A percentile compares a stretch with the other conserved stretches of the same genome.
These are phyloP conservation scores for Apophysomyces ossiformis DNA, from an alignment of 371 early-diverging fungal species.

Conservation along the genomic window DNA sequence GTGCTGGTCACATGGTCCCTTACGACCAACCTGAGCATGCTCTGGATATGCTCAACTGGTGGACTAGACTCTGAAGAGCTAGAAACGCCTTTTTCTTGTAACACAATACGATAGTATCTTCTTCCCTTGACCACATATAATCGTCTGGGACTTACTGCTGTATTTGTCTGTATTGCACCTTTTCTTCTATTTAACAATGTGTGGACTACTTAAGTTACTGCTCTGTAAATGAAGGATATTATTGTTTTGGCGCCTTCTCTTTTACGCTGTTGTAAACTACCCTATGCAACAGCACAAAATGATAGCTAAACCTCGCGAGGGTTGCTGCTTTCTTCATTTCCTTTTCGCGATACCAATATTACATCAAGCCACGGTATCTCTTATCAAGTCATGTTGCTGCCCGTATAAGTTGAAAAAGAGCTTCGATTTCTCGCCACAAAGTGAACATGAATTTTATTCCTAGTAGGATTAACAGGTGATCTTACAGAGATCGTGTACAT, in stretches of 20 bases:
- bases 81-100: not conserved
- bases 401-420: too few relatives aligned
- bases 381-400: too few relatives aligned
- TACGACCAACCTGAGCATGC: constrained; percentile 64
- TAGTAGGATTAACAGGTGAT: too few relatives aligned
- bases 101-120: not conserved
- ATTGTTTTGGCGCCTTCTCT: not conserved
- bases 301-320: not conserved
- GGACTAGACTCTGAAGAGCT: constrained; percentile 39
- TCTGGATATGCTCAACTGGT: constrained; percentile 69
- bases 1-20: constrained; percentile 92
- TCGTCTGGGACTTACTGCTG: too few relatives aligned
- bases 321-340: not conserved
- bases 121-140: too few relatives aligned
- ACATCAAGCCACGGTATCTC: too few relatives aligned
- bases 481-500: constrained; percentile 12
- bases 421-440: too few relatives aligned
- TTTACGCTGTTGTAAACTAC: not conserved
- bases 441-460: too few relatives aligned
- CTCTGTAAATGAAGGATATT: not conserved
- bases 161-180: too few relatives aligned
- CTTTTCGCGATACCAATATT: too few relatives aligned
- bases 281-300: not conserved
- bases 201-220: too few relatives aligned
- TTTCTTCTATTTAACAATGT: too few relatives aligned